Evolutionary conservation across 768 basidiomycete genomes (phyloP).

Genomic region (Saitozyma podzolica): DNA sequence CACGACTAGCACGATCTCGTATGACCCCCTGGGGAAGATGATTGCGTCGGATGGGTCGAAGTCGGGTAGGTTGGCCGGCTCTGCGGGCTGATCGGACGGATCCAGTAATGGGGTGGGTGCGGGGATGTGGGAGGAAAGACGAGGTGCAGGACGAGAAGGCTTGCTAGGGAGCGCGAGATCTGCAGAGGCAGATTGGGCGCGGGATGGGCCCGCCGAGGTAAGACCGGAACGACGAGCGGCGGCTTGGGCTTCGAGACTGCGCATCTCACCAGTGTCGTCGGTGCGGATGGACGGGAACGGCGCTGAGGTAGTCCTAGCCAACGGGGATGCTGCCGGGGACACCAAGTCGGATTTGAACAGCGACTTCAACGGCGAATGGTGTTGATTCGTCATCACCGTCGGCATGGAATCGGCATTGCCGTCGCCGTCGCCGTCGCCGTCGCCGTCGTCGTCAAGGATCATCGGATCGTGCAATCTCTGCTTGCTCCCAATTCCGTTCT

Average conservation of each 20-base stretch:
- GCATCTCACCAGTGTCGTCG: not conserved
- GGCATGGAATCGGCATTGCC: not conserved
- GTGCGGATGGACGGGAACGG: not conserved
- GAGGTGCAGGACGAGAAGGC: slow-evolving; percentile 15
- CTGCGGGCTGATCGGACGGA: not conserved
- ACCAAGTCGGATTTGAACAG: not conserved
- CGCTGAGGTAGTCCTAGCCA: not conserved
- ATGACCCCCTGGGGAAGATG: slow-evolving; percentile 49
- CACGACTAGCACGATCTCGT: slow-evolving; percentile 53
- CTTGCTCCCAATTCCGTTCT: too few relatives aligned
- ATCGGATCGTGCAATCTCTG: not conserved
- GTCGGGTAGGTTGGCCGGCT: slow-evolving; percentile 6
- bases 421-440: not conserved
- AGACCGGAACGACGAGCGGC: slow-evolving; percentile 18
- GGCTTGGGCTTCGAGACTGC: slow-evolving; percentile 20
- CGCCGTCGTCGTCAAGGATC: not conserved
- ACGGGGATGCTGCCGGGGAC: not conserved
- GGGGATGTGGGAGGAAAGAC: slow-evolving; percentile 39
- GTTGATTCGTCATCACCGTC: not conserved
- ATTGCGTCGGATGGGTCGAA: slow-evolving; percentile 42
- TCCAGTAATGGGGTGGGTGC: slow-evolving; percentile 9
- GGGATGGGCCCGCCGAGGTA: slow-evolving; percentile 9
- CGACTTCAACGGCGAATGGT: not conserved
- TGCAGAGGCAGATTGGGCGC: slow-evolving; percentile 9
- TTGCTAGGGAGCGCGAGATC: slow-evolving; percentile 8